Evolutionary conservation across 352 stramenopile genomes (phyloP).

Genomic region (Phytophthora hybrid): DNA sequence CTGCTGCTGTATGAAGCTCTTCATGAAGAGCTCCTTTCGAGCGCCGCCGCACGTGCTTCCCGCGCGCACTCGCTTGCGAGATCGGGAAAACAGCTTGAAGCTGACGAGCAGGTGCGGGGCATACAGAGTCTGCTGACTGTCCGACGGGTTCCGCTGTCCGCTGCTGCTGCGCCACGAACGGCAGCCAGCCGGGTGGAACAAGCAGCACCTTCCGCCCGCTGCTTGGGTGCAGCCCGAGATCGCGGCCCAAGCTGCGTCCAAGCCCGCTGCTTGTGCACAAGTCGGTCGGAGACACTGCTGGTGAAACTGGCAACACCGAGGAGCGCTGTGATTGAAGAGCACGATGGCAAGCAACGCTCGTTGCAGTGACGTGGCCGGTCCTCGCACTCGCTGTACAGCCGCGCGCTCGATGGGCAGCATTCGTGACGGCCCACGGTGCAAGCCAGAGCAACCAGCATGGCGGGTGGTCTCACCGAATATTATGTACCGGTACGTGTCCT

Average conservation of each 20-base stretch:
- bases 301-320: conserved; percentile 7
- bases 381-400: conserved; percentile 24
- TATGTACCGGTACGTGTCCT: background rate
- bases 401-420: conserved; percentile 15
- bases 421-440: background rate
- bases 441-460: conserved; percentile 32
- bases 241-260: background rate
- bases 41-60: conserved; percentile 29
- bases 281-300: background rate
- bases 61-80: conserved; percentile 8
- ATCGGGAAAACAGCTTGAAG: conserved; percentile 28
- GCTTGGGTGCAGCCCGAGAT: conserved; percentile 1
- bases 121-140: too few relatives aligned
- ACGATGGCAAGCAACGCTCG: background rate
- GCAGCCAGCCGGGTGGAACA: conserved; percentile 11
- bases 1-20: too few relatives aligned
- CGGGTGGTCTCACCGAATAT: conserved; percentile 22
- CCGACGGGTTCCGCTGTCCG: background rate
- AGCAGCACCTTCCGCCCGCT: background rate
- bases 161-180: conserved; percentile 1
- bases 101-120: background rate
- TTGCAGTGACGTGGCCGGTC: conserved; percentile 14
- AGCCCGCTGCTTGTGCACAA: background rate
- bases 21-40: background rate
- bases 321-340: conserved; percentile 13